These are phyloP conservation scores for Pseudogymnoascus sp. DNA, from an alignment of 2,329 filamentous ascomycete species.

Conservation along the genomic window DNA sequence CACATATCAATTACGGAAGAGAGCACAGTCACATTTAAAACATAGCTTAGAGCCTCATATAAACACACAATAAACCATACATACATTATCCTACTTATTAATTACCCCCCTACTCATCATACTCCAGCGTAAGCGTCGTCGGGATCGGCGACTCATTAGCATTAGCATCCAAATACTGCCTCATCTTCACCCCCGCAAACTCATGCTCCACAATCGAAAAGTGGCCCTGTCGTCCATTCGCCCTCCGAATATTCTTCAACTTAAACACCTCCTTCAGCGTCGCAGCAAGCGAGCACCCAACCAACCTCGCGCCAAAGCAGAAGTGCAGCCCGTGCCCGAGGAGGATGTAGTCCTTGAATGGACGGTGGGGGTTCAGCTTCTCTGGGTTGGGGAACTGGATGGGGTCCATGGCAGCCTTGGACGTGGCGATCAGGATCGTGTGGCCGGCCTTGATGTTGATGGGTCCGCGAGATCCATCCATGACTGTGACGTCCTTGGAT, in stretches of 20 bases:
- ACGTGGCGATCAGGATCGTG: slow-evolving; percentile 37
- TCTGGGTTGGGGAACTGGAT: slow-evolving; percentile 35
- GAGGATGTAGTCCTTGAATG: slow-evolving; percentile 33
- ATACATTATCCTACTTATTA: slow-evolving; percentile 10
- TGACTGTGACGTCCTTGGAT: slow-evolving; percentile 34
- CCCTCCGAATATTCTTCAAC: slow-evolving; percentile 36
- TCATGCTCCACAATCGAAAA: slow-evolving; percentile 39
- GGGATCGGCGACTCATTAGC: slow-evolving; percentile 40
- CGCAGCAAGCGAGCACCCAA: slow-evolving; percentile 33
- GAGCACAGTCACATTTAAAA: background rate
- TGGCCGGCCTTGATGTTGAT: slow-evolving; percentile 38
- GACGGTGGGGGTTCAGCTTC: slow-evolving; percentile 35
- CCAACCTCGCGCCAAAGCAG: slow-evolving; percentile 34
- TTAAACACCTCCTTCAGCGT: slow-evolving; percentile 39
- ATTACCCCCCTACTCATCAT: slow-evolving; percentile 29
- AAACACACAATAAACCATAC: background rate
- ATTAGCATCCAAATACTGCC: slow-evolving; percentile 41
- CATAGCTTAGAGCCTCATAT: background rate
- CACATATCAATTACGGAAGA: background rate
- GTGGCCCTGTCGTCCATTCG: slow-evolving; percentile 30
- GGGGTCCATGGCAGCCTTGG: slow-evolving; percentile 36
- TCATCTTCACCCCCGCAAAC: slow-evolving; percentile 40
- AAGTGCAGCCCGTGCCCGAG: slow-evolving; percentile 35
- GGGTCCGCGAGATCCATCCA: slow-evolving; percentile 40
- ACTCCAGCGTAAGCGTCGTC: slow-evolving; percentile 36